phyloP scores from a whole-genome alignment of 2,329 filamentous ascomycete species.

The Beauveria scarabaeidicola region DNA sequence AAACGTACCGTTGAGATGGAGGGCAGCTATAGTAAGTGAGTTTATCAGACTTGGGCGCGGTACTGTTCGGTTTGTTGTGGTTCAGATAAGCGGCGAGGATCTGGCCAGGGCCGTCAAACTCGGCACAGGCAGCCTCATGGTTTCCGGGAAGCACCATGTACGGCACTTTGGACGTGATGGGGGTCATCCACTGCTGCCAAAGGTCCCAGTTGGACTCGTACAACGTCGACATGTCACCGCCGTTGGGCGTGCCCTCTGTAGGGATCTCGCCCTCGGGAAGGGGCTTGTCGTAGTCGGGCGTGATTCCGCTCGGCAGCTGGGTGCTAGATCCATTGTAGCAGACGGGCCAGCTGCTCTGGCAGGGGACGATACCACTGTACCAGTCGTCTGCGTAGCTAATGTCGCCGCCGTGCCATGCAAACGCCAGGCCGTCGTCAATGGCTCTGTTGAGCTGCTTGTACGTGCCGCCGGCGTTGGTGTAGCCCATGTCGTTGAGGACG shows the following conservation, averaged over 20 bases:
- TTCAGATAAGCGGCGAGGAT: slow-evolving; percentile 38
- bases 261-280: slow-evolving; percentile 35
- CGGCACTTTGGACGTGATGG: slow-evolving; percentile 33
- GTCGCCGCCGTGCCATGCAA: slow-evolving; percentile 46
- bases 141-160: slow-evolving; percentile 45
- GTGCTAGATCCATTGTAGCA: slow-evolving; percentile 43
- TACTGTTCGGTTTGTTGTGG: slow-evolving; percentile 33
- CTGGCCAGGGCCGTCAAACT: slow-evolving; percentile 38
- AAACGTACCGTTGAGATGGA: slow-evolving; percentile 30
- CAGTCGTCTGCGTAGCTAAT: slow-evolving; percentile 43
- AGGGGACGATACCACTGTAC: slow-evolving; percentile 42
- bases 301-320: slow-evolving; percentile 29
- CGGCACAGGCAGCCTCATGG: slow-evolving; percentile 39
- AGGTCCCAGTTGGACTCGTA: slow-evolving; percentile 45
- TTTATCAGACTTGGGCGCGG: slow-evolving; percentile 22
- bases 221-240: slow-evolving; percentile 39
- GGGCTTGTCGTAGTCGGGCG: slow-evolving; percentile 33
- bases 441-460: slow-evolving; percentile 33
- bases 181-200: slow-evolving; percentile 41
- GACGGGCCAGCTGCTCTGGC: slow-evolving; percentile 36
- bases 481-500: slow-evolving; percentile 45
- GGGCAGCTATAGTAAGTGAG: slow-evolving; percentile 45
- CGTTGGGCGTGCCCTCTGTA: slow-evolving; percentile 36
- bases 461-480: slow-evolving; percentile 42
- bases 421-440: slow-evolving; percentile 35